Conservation (phyloP, 495 filamentous ascomycete genomes). For the Glutinoglossum americanum region DNA sequence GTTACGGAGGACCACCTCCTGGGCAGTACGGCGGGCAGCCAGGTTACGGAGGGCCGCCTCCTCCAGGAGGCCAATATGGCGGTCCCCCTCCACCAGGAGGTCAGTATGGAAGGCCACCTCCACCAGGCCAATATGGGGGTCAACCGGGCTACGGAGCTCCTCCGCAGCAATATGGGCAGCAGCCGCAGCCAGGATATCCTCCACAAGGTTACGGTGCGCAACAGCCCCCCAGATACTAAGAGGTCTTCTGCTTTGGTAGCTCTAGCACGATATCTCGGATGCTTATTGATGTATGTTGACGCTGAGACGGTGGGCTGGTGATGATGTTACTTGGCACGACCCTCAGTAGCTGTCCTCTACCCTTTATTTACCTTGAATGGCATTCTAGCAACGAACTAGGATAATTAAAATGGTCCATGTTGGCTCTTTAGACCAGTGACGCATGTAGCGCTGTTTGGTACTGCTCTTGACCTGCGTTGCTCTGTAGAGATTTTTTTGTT, state of each 20-base stretch:
- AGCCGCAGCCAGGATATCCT: background rate
- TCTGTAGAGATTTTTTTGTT: no score
- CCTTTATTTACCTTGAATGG: background rate
- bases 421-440: background rate
- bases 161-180: background rate
- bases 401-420: background rate
- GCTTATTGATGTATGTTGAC: background rate
- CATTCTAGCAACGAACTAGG: background rate
- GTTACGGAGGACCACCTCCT: slow-evolving; percentile 2
- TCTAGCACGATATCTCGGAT: background rate
- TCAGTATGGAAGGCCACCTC: slow-evolving; percentile 8
- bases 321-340: background rate
- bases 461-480: no score
- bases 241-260: background rate
- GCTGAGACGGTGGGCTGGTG: background rate
- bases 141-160: slow-evolving; percentile 1
- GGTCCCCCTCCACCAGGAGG: background rate
- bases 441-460: background rate
- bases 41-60: background rate
- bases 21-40: slow-evolving; percentile 6
- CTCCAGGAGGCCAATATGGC: background rate
- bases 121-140: slow-evolving; percentile 3
- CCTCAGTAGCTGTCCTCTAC: background rate
- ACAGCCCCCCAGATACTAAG: background rate
- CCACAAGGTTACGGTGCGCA: slow-evolving; percentile 1